Conservation (phyloP, 345 rosid species). For the Noccaea caerulescens region DNA sequence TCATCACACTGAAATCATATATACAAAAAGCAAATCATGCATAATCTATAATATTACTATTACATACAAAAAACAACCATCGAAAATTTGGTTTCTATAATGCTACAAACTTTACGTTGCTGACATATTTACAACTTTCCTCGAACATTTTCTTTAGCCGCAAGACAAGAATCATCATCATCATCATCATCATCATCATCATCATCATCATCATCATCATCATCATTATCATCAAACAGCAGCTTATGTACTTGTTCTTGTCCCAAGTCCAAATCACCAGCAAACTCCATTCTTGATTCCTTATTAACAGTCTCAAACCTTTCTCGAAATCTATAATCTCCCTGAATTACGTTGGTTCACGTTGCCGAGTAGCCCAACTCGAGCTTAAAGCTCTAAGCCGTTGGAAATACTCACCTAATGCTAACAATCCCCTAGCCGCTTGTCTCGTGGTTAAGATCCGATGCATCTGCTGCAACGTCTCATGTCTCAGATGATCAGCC, state of each 20-base stretch:
- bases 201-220: not conserved
- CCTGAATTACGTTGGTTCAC: constrained; percentile 52
- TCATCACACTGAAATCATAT: constrained; percentile 11
- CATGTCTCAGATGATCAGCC: constrained; percentile 95
- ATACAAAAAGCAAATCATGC: constrained; percentile 24
- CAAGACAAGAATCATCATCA: constrained; percentile 8
- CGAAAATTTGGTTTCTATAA: constrained; percentile 31
- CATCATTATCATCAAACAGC: not conserved
- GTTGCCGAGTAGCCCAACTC: constrained; percentile 63
- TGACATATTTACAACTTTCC: constrained; percentile 38
- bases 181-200: not conserved
- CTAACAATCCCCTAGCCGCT: constrained; percentile 81
- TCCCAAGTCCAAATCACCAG: constrained; percentile 23
- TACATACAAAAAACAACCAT: not conserved
- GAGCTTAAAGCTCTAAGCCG: constrained; percentile 73
- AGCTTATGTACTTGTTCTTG: constrained; percentile 25
- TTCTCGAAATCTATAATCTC: constrained; percentile 1
- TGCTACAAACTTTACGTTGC: constrained; percentile 15
- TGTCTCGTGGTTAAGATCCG: constrained; percentile 72
- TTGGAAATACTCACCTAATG: constrained; percentile 82
- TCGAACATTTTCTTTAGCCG: constrained; percentile 9
- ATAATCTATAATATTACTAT: constrained; percentile 14
- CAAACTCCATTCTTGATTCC: constrained; percentile 11
- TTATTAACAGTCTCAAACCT: constrained; percentile 4
- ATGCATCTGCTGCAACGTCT: constrained; percentile 81